Base-by-base conservation (phyloP, 345 rosid species). In the Atalantia buxifolia region DNA sequence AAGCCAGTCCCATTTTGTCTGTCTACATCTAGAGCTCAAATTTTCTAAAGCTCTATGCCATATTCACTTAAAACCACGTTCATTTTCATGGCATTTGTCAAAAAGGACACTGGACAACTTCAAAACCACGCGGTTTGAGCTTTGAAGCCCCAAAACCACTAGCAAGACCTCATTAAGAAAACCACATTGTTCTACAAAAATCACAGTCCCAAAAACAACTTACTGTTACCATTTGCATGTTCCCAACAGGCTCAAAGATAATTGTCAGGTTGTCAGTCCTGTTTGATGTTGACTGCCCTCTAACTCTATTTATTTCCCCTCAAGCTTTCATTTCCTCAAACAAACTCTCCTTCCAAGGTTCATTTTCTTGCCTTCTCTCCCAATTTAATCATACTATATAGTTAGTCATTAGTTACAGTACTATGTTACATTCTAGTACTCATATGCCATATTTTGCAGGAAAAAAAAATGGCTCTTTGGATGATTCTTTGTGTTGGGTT, bases 291-390 rank as follows among this genome's bases (percentile, higher is more conserved):
- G 89, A 81, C 84, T 50, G 50, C 65, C 82, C 80, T 53, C 57
- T 50, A 50, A 42, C 69, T 81, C 89, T 85, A 89, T 87, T 87
- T 87, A 85, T 81, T 81, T 75, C 66, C 83, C 40, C 50, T 57
- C 9, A 42, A 31, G 30, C 69, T 30, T 61, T 77, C 84, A 75
- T 84, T 81, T 81, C 76, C 67, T 75, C 81, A 50, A 45, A 25
- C 87, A 73, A 80, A 66, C 48, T 35, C 80, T 57, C 53, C 75
- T 69, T 81, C 65, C 80, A 74, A 81, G 83, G 84, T 78, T 65
- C 77, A 53, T 27, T 61, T 78, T 40, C 75, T 48, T 25, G 25
- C 68, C 59, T 12, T 35, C 12, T 75, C 38, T n/a, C 69, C 74
- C 45, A 63, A 19, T 13, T 45, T 45, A 45, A 12, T 13, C 50